Conservation (phyloP, 495 filamentous ascomycete genomes). For the Aspergillus heteromorphus region DNA sequence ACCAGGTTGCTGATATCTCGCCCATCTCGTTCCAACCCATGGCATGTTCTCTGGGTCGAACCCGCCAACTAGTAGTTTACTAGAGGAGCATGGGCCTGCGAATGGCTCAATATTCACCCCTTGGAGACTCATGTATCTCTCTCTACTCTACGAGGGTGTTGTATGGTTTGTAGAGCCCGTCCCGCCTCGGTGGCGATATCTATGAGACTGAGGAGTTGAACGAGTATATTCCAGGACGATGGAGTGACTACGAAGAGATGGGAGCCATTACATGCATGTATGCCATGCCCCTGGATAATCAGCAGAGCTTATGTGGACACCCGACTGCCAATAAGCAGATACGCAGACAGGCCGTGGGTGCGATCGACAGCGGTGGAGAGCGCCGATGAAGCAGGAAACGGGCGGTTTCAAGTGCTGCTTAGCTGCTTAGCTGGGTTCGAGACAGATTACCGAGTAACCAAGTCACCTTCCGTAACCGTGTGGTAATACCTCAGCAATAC, state of each 20-base stretch:
- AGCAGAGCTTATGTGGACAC: background rate
- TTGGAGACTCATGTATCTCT: too few species aligned
- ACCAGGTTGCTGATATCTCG: background rate
- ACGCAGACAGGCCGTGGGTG: background rate
- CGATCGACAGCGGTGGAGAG: slow-evolving; percentile 1
- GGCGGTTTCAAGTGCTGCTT: background rate
- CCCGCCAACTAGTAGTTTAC: background rate
- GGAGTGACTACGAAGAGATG: background rate
- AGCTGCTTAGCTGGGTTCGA: background rate
- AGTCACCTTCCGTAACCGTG: too few species aligned
- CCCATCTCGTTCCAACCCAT: background rate
- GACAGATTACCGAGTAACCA: background rate
- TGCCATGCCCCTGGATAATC: background rate
- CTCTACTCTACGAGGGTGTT: too few species aligned
- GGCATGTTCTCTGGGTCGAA: background rate
- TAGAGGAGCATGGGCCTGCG: background rate
- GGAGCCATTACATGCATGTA: background rate
- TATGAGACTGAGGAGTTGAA: background rate
- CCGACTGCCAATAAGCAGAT: background rate
- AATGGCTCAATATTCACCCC: background rate
- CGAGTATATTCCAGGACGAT: background rate
- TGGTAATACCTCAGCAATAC: background rate
- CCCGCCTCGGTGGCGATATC: background rate
- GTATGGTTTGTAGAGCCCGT: too few species aligned
- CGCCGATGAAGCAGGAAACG: background rate